These are phyloP conservation scores for Pleoardoris graminearum DNA, from an alignment of 2,329 filamentous ascomycete species.

Conservation along the genomic window DNA sequence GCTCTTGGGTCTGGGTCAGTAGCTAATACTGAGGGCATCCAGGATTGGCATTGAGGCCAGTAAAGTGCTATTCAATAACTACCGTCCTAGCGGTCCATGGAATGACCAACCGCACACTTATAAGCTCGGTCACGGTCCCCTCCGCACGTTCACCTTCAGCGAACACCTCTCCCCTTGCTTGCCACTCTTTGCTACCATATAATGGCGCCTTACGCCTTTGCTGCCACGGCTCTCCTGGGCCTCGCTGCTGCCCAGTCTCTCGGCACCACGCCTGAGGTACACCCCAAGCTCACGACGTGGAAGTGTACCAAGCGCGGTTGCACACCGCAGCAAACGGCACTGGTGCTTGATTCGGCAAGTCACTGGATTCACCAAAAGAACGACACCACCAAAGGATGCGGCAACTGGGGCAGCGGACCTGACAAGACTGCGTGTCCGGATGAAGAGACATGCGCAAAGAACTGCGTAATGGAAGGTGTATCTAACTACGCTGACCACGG, in stretches of 20 bases:
- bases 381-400: constrained; percentile 37
- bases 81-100: constrained; percentile 9
- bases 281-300: constrained; percentile 57
- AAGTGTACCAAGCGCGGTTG: constrained; percentile 59
- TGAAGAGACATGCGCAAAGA: constrained; percentile 55
- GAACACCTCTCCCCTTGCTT: constrained; percentile 2
- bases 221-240: constrained; percentile 32
- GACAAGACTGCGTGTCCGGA: constrained; percentile 55
- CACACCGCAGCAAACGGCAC: constrained; percentile 50
- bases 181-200: constrained; percentile 10
- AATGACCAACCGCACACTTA: neutral
- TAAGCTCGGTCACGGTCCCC: constrained; percentile 9
- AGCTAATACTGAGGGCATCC: neutral
- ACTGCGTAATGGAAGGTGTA: constrained; percentile 62
- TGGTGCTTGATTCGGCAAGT: constrained; percentile 56
- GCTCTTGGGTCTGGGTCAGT: neutral
- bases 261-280: constrained; percentile 48
- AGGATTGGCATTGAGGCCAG: constrained; percentile 1
- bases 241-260: constrained; percentile 37
- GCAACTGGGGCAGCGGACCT: constrained; percentile 32
- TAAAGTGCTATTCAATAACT: constrained; percentile 14
- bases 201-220: constrained; percentile 32
- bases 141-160: constrained; percentile 4
- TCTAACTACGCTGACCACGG: constrained; percentile 58
- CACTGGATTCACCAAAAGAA: constrained; percentile 52